These are phyloP conservation scores for Fusarium sp. DNA, from an alignment of 2,329 filamentous ascomycete genomes.

Conservation along the genomic window DNA sequence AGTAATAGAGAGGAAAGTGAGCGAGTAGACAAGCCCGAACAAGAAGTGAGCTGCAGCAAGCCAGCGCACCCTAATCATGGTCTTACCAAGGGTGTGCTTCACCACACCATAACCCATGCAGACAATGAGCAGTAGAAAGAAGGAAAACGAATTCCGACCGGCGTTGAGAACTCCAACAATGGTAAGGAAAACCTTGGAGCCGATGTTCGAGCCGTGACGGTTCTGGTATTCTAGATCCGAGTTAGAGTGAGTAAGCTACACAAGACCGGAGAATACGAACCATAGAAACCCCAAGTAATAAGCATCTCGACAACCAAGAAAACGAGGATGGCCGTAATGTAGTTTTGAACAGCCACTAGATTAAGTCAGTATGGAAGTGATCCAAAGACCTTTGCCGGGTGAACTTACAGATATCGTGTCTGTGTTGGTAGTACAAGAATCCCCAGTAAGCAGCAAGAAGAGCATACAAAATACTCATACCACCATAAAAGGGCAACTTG, in stretches of 20 bases:
- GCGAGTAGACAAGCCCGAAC: slow-evolving; percentile 92
- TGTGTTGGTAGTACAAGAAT: slow-evolving; percentile 94
- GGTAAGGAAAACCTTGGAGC: slow-evolving; percentile 88
- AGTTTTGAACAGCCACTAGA: slow-evolving; percentile 93
- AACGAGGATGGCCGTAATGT: slow-evolving; percentile 95
- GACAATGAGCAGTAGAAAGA: slow-evolving; percentile 96
- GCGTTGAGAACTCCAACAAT: slow-evolving; percentile 95
- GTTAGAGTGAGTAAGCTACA: slow-evolving; percentile 50
- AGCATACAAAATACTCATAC: slow-evolving; percentile 92
- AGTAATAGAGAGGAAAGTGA: slow-evolving; percentile 88
- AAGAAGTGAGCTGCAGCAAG: slow-evolving; percentile 93
- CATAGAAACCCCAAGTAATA: slow-evolving; percentile 98
- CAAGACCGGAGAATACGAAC: slow-evolving; percentile 58
- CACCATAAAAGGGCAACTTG: slow-evolving; percentile 97
- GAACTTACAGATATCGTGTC: slow-evolving; percentile 83
- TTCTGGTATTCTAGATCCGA: slow-evolving; percentile 83
- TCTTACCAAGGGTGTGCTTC: slow-evolving; percentile 89
- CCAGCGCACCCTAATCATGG: slow-evolving; percentile 94
- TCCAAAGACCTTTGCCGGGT: not conserved
- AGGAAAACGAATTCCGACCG: slow-evolving; percentile 95
- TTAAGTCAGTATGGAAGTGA: slow-evolving; percentile 20
- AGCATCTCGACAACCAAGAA: slow-evolving; percentile 97
- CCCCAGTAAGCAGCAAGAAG: slow-evolving; percentile 88
- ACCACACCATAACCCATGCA: slow-evolving; percentile 99
- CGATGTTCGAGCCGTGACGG: slow-evolving; percentile 83